A percentile compares a stretch with the other conserved stretches of the same genome.
Conservation (phyloP, 305 asterid species). For the Fraxinus dipetala region DNA sequence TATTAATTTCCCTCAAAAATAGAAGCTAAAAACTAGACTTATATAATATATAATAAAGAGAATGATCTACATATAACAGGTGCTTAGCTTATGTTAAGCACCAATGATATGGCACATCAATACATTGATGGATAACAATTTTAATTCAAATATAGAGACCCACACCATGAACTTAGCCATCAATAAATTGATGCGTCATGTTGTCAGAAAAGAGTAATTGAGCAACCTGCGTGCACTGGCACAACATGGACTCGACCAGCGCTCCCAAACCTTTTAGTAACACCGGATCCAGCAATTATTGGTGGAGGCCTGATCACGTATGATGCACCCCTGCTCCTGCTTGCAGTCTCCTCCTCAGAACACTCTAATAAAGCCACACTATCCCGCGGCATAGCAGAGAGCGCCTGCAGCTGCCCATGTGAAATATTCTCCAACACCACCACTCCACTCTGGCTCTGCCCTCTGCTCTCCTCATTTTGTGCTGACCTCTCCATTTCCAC, state of each 20-base stretch:
- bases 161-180: neutral
- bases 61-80: neutral
- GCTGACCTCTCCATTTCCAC: conserved; percentile 73
- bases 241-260: conserved; percentile 74
- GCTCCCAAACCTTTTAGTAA: conserved; percentile 64
- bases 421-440: conserved; percentile 75
- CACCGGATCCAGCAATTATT: conserved; percentile 69
- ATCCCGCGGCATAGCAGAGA: conserved; percentile 73
- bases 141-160: neutral
- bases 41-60: neutral
- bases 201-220: neutral
- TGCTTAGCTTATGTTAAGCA: neutral
- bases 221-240: conserved; percentile 85
- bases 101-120: neutral
- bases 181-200: neutral
- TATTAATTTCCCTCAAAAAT: neutral
- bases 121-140: neutral
- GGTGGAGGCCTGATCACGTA: conserved; percentile 71
- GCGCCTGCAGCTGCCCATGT: conserved; percentile 81
- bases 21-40: neutral
- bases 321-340: conserved; percentile 57
- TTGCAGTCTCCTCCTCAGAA: conserved; percentile 42
- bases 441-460: conserved; percentile 40
- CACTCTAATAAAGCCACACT: conserved; percentile 40
- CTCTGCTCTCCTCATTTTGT: conserved; percentile 48